These are phyloP conservation scores for Acorus gramineus DNA, from an alignment of 106 monocot genomes.

Conservation along the genomic window DNA sequence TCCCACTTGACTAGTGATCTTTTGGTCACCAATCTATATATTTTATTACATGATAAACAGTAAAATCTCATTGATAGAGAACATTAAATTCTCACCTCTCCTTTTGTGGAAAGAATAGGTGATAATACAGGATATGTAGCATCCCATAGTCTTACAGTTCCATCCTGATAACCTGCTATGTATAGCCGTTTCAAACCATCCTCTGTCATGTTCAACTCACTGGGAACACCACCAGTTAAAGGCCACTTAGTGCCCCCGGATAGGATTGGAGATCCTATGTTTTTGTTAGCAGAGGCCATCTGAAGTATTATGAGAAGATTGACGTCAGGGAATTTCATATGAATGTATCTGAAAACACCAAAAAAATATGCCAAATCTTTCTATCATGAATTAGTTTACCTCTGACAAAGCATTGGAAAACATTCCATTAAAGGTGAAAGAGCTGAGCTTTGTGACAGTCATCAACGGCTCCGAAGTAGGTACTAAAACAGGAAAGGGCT, in stretches of 20 bases:
- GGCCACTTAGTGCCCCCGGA: conserved; percentile 65
- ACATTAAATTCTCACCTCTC: conserved; percentile 33
- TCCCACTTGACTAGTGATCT: too few species aligned
- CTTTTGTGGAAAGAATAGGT: conserved; percentile 47
- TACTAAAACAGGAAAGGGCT: conserved; percentile 64
- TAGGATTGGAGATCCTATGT: conserved; percentile 13
- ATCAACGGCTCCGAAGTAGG: conserved; percentile 74
- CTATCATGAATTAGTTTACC: conserved; percentile 24
- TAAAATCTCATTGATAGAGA: too few species aligned
- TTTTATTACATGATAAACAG: too few species aligned
- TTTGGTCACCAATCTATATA: too few species aligned
- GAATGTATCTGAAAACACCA: not conserved
- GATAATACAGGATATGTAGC: conserved; percentile 61
- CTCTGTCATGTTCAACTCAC: conserved; percentile 31
- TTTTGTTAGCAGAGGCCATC: conserved; percentile 35
- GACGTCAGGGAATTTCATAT: not conserved
- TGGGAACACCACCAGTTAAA: conserved; percentile 84
- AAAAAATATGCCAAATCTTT: not conserved
- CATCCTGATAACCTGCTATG: conserved; percentile 92
- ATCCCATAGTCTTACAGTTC: conserved; percentile 93
- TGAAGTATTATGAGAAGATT: conserved; percentile 7
- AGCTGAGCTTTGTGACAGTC: conserved; percentile 58
- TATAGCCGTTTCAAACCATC: conserved; percentile 47
- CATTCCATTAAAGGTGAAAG: conserved; percentile 17
- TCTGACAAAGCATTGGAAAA: conserved; percentile 31